Percentiles rank a stretch among this genome's conserved stretches.
Evolutionary conservation across 2,329 filamentous ascomycete genomes (phyloP).

Genomic region (Ceratocystis smalleyi): DNA sequence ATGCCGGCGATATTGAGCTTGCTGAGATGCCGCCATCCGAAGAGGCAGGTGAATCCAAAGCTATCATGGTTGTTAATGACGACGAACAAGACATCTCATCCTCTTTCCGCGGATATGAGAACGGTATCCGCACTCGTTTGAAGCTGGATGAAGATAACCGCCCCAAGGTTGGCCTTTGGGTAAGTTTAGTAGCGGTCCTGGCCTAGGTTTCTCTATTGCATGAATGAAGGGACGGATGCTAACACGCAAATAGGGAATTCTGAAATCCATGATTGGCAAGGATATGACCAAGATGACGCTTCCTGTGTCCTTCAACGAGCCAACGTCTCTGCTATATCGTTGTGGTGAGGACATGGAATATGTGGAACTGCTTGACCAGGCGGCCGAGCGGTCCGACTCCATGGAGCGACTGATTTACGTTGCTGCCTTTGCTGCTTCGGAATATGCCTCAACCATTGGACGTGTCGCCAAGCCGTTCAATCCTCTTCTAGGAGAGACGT

Average conservation of each 20-base stretch:
- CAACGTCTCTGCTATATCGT: constrained; percentile 84
- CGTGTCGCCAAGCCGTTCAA: constrained; percentile 98
- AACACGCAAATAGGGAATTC: constrained; percentile 51
- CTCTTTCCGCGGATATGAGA: constrained; percentile 82
- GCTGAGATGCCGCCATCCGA: constrained; percentile 46
- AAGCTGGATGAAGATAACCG: constrained; percentile 85
- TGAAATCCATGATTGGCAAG: constrained; percentile 99
- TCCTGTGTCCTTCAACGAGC: constrained; percentile 96
- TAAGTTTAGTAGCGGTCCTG: constrained; percentile 32
- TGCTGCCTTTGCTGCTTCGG: constrained; percentile 85
- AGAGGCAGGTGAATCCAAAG: constrained; percentile 22
- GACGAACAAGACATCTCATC: constrained; percentile 49
- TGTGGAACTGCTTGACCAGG: constrained; percentile 75
- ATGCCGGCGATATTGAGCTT: constrained; percentile 79
- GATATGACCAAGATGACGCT: constrained; percentile 99
- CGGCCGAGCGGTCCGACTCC: constrained; percentile 70
- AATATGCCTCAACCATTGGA: constrained; percentile 92
- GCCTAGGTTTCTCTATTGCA: background rate
- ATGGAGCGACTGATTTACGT: constrained; percentile 89
- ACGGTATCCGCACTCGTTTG: constrained; percentile 60
- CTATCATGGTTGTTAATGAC: constrained; percentile 24
- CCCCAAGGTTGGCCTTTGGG: constrained; percentile 91
- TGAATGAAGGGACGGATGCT: background rate
- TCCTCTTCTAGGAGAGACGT: constrained; percentile 86
- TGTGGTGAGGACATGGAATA: constrained; percentile 98